A percentile compares a stretch with the other conserved stretches of the same genome.
These are phyloP conservation scores for Croton laevigatus DNA, from an alignment of 441 rosid genomes.

Conservation along the genomic window DNA sequence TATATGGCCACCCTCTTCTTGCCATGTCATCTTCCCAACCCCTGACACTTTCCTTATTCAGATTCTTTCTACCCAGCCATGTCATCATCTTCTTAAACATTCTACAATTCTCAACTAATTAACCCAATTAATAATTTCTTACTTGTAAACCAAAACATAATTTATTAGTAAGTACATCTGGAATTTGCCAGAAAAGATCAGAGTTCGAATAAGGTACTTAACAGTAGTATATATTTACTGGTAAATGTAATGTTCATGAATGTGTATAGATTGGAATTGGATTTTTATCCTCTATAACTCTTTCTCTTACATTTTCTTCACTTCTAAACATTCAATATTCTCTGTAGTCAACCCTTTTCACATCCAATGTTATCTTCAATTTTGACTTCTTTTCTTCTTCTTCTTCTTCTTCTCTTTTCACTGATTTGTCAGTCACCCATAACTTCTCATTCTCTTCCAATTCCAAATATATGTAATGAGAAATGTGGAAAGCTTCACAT, in stretches of 20 bases:
- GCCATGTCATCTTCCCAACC: conserved; percentile 24
- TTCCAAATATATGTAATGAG: conserved; percentile 40
- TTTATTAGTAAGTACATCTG: too few species aligned
- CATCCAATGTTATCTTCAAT: conserved; percentile 30
- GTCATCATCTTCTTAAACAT: too few species aligned
- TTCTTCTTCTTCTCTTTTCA: conserved; percentile 35
- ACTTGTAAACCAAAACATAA: too few species aligned
- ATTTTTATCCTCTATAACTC: neutral
- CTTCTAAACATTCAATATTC: conserved; percentile 20
- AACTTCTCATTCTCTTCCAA: conserved; percentile 30
- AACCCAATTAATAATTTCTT: too few species aligned
- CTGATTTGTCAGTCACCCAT: conserved; percentile 32
- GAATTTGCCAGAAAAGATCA: too few species aligned
- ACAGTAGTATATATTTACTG: neutral
- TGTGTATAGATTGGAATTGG: neutral
- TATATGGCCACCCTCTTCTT: conserved; percentile 36
- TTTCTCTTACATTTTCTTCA: neutral
- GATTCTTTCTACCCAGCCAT: too few species aligned
- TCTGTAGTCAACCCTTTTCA: conserved; percentile 19
- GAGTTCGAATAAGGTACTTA: neutral
- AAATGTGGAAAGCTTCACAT: conserved; percentile 56
- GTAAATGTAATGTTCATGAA: neutral
- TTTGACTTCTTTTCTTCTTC: conserved; percentile 29
- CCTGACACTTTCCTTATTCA: neutral
- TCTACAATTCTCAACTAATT: too few species aligned